Evolutionary conservation across 495 filamentous ascomycete genomes (phyloP), one percentile per base, ranked within the genome.

Genomic region (Aspergillus ellipticus): DNA sequence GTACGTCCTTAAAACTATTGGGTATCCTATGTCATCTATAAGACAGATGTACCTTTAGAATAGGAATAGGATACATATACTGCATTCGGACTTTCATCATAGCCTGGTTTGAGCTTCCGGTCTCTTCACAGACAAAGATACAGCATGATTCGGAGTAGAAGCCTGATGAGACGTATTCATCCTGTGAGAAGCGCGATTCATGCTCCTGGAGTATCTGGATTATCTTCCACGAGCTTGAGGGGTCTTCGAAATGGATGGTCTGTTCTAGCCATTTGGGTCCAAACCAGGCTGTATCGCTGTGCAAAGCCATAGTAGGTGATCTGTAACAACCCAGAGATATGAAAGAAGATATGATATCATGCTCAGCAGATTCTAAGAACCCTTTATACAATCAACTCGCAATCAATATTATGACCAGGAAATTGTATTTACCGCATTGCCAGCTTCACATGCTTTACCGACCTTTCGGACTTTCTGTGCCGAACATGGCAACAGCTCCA

Each of bases 11-110:
- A 48, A 48, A 9, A 48, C 11, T 48, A 48, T 24, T 7, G 29
- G 29, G 49, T 8, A 51, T 51, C 49, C n/a, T 51, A 39, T 39
- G 19, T 51, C n/a, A 20, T 22, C 29, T 51, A 51, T 41, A 8
- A 39, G 49, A 31, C 49, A 51, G 11, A 15, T 37, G 49, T n/a
- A n/a, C n/a, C n/a, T n/a, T n/a, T n/a, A n/a, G n/a, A n/a, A 41
- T 19, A 26, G 51, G 10, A 17, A 42, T 13, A 31, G 51, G 10
- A 28, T 11, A 29, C 16, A n/a, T 22, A 21, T 17, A 53, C 35
- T 53, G 51, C 37, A 53, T 43, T 17, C 51, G 51, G 29, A 42
- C 37, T 53, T 53, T 53, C 51, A 53, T 43, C 33, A 43, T 53
- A 31, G 35, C 35, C 19, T 53, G 37, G 28, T 0, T 53, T 53